These are phyloP conservation scores for Aphanoascus verrucosus DNA, from an alignment of 2,329 filamentous ascomycete species.

Conservation along the genomic window DNA sequence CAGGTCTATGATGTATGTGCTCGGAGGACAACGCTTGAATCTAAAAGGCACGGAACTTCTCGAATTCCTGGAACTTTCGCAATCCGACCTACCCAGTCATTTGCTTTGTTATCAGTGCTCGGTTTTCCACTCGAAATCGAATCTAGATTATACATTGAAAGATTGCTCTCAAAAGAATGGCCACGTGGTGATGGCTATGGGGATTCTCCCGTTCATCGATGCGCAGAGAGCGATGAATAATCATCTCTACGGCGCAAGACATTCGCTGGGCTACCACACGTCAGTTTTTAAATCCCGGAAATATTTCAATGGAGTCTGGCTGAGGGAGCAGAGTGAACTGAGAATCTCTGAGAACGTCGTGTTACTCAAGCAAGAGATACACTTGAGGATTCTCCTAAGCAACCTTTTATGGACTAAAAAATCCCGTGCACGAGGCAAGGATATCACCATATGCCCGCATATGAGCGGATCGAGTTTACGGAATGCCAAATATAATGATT, in stretches of 20 bases:
- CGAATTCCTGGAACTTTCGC: not conserved
- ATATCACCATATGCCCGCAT: not conserved
- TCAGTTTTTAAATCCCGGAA: not conserved
- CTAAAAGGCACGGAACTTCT: not conserved
- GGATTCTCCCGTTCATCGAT: not conserved
- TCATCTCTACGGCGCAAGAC: conserved; percentile 2
- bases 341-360: not conserved
- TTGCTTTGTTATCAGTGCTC: conserved; percentile 1
- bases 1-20: not conserved
- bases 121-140: not conserved
- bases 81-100: not conserved
- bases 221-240: not conserved
- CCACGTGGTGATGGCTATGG: not conserved
- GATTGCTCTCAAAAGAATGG: not conserved
- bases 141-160: not conserved
- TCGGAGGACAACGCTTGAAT: not conserved
- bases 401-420: too few species aligned
- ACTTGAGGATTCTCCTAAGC: not conserved
- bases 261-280: not conserved
- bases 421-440: not conserved
- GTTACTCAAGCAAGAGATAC: not conserved
- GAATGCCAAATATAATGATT: not conserved
- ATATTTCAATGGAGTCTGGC: not conserved
- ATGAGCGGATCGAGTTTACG: not conserved
- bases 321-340: not conserved